Base-by-base conservation (phyloP, 2,329 filamentous ascomycete genomes). In the Blumeriella jaapii region DNA sequence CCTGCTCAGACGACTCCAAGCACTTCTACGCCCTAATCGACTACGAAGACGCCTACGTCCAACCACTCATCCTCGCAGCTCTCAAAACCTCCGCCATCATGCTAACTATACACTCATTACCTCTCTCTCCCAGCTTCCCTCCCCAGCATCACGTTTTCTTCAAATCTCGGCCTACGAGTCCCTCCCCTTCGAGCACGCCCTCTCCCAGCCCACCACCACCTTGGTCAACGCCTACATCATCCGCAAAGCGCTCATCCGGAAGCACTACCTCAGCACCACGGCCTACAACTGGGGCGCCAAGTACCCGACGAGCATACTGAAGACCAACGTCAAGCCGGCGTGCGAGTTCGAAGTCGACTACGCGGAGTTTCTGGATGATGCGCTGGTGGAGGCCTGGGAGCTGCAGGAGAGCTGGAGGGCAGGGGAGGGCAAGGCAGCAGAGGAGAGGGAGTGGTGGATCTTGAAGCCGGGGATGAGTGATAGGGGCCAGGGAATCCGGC, bases 401-500 rank as follows among this genome's bases (percentile, higher is more conserved):
- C 61, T 98, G 33, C 69, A 78, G 13, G 83, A 84, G 38, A 87
- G 82, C 48, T 69, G 93, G 58, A 71, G 72, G 19, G 67, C 66
- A 29, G 94, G 94, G 49, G 72, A 71, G 31, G 59, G 58, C 10
- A 56, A 51, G 18, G 34, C 42, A 6, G 22, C 38, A 1, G 16
- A 35, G 18, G 61, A 69, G 26, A 68, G 70, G 40, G 76, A 93
- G 55, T 98, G 89, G 89, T 98, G 91, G 91, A 96, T 98, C 47
- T 59, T 98, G 40, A 98, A 98, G 61, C 89, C 91, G 0, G 82
- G 89, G 6, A 96, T 98, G 91, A 94, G 85, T 57, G 91, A 98
- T 55, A 73, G 89, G 15, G 91, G 89, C 0, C 87, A 95, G 56
- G 91, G 91, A 1, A 95, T 98, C 39, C 65, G 84, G 24, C 64